A percentile compares a stretch with the other conserved stretches of the same genome.
Evolutionary conservation across 2,329 filamentous ascomycete genomes (phyloP).

Genomic region (Alternaria conjuncta): DNA sequence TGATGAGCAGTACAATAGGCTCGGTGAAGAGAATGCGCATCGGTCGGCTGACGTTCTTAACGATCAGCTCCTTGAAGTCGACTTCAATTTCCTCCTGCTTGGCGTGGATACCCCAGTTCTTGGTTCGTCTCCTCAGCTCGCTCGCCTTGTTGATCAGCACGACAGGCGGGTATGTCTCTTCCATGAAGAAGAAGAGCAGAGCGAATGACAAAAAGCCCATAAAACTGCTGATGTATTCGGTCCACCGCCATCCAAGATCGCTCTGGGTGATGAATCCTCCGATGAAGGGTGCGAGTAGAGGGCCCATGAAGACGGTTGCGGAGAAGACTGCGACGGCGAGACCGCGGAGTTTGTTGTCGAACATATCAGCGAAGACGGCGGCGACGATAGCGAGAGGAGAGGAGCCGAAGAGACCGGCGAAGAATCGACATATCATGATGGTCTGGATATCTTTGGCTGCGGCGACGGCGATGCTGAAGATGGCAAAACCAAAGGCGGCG

Average conservation of each 20-base stretch:
- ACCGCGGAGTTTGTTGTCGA: constrained; percentile 54
- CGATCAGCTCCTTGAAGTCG: constrained; percentile 57
- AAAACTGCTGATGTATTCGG: constrained; percentile 60
- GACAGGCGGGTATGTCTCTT: constrained; percentile 65
- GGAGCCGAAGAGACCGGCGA: constrained; percentile 61
- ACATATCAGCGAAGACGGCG: constrained; percentile 65
- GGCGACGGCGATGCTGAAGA: constrained; percentile 59
- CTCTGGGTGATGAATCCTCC: constrained; percentile 60
- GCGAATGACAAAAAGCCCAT: constrained; percentile 62
- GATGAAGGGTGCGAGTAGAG: constrained; percentile 60
- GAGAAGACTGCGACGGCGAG: constrained; percentile 58
- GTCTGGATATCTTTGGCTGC: constrained; percentile 61
- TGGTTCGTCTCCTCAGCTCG: constrained; percentile 61
- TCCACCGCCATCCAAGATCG: constrained; percentile 62
- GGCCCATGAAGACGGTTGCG: constrained; percentile 58
- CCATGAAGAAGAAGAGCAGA: constrained; percentile 60
- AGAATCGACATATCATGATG: constrained; percentile 61
- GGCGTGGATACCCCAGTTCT: constrained; percentile 69
- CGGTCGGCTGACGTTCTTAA: constrained; percentile 61
- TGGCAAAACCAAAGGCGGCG: constrained; percentile 57
- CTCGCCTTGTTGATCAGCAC: constrained; percentile 64
- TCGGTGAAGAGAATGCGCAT: constrained; percentile 58
- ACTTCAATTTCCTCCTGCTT: constrained; percentile 62
- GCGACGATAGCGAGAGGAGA: constrained; percentile 60
- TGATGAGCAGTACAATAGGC: constrained; percentile 57